Evolutionary conservation across 768 basidiomycete species (phyloP).

Genomic region (Leccinum subgranulosum): DNA sequence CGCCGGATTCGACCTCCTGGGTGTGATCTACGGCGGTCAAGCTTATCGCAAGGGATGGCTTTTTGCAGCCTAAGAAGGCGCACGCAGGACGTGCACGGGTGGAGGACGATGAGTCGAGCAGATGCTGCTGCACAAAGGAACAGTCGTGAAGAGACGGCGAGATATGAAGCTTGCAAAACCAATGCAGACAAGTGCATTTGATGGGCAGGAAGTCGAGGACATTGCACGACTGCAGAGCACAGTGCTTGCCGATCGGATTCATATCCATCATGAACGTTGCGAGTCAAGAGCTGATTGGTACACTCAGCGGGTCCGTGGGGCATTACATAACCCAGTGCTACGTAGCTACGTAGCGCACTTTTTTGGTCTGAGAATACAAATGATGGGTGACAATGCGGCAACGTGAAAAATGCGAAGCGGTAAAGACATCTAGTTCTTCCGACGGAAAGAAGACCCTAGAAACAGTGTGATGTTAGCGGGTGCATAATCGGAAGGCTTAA

Average conservation of each 20-base stretch:
- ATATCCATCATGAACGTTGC: slow-evolving; percentile 41
- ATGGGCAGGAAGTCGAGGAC: slow-evolving; percentile 77
- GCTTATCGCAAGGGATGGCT: slow-evolving; percentile 48
- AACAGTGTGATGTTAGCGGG: slow-evolving; percentile 10
- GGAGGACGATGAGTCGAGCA: slow-evolving; percentile 1
- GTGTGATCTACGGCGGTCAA: slow-evolving; percentile 20
- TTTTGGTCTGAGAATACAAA: slow-evolving; percentile 8
- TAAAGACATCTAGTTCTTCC: slow-evolving; percentile 67
- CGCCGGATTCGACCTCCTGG: slow-evolving; percentile 12
- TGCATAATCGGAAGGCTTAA: background rate
- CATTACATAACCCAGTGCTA: slow-evolving; percentile 5
- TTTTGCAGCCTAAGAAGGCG: slow-evolving; percentile 47
- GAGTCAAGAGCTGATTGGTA: background rate
- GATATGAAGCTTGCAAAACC: slow-evolving; percentile 67
- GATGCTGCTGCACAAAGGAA: slow-evolving; percentile 13
- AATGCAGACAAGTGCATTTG: slow-evolving; percentile 53
- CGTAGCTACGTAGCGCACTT: slow-evolving; percentile 4
- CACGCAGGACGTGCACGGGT: slow-evolving; percentile 45
- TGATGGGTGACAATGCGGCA: slow-evolving; percentile 4
- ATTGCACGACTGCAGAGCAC: slow-evolving; percentile 57
- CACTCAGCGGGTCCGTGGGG: background rate
- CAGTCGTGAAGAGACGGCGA: slow-evolving; percentile 61
- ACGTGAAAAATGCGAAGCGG: background rate
- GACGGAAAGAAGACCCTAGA: slow-evolving; percentile 94
- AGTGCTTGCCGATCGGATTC: slow-evolving; percentile 60